Evolutionary conservation across 257 asterid species (phyloP), one percentile per base, ranked within the genome.

Genomic region (Solanum gracilifrons): DNA sequence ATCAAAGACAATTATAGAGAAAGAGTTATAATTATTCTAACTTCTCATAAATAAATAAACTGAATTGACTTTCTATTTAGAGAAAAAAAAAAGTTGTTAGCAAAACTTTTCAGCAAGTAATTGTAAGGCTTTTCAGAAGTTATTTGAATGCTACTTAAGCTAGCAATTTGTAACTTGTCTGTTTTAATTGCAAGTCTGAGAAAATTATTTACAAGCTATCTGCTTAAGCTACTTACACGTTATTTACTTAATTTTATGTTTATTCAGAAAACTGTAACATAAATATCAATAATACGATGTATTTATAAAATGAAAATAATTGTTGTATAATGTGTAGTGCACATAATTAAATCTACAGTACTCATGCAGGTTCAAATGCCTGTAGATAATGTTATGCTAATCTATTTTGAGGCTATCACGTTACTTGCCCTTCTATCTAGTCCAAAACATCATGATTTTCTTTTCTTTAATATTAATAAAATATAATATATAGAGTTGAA

Each of bases 201-300:
- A 18, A 55, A 3, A 0, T 6, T 13, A 46, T 46, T 46, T 46
- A 13, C 18, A 46, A 46, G 6, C 0, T 51, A 16, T 6, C 9
- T 51, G 0, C 1, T 51, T 51, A 6, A 48, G 60, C 7, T 48
- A 48, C 0, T 48, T 48, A 15, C 8, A 2, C 2, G 0, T 48
- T 48, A 15, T 48, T 13, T 46, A 46, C 18, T 13, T 46, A 46
- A 0, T 46, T 46, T 46, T 46, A 46, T 43, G 6, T 43, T 43
- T 43, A 43, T 43, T 43, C 0, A 43, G 0, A 43, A 43, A 13
- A 43, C 0, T 46, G 55, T 46, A 46, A 0, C 0, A 6, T 46
- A 46, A 46, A 46, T 46, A 46, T 46, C 18, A 12, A 46, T 13
- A 46, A 13, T 46, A 46, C 18, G 55, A 13, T 48, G 58, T 13